Base-by-base conservation (phyloP, 2,329 filamentous ascomycete genomes). In the Leptographium lundbergii region DNA sequence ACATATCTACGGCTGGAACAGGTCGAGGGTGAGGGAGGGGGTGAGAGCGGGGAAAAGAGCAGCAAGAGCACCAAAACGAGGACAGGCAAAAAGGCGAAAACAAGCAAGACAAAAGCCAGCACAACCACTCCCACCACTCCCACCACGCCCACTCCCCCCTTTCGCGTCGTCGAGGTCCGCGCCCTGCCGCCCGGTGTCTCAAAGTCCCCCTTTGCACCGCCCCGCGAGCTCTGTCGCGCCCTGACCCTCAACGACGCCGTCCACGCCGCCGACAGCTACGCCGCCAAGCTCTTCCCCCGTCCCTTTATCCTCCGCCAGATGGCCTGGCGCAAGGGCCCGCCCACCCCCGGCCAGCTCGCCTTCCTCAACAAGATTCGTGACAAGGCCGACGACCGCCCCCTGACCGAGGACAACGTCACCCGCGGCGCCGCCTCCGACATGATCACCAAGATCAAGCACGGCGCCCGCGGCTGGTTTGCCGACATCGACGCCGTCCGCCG, bases 361-460 rank as follows among this genome's bases (percentile, higher is more conserved):
- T 86, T 88, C 59, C 70, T 94, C 57, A 90, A 91, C 67, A 87
- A 83, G 66, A 67, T 85, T 4, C 77, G 85, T 10, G 72, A 72
- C 1, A 73, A 79, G 57, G 62, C 64, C 17, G 71, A 76, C n/a
- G 74, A 84, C 32, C 32, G 32, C 9, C 74, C 79, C 57, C 67
- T 91, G 56, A 77, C 73, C 1, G 65, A 72, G 0, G 72, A 73
- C 0, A 78, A 84, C 32, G 66, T 95, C 60, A 91, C 81, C 17
- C 94, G 91, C 67, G 92, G 92, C 9, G 84, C 83, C 68, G 91
- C 91, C 5, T 80, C 80, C 5, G 91, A 96, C 69, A 91, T 95
- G 87, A 95, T 97, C 63, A 95, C 89, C 9, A 95, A 95, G 71
- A 69, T 96, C 62, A 92, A 87, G 70, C 88, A 94, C 68, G 92